Evolutionary conservation across 116 monocot genomes (phyloP).

Genomic region (Cymodocea nodosa): DNA sequence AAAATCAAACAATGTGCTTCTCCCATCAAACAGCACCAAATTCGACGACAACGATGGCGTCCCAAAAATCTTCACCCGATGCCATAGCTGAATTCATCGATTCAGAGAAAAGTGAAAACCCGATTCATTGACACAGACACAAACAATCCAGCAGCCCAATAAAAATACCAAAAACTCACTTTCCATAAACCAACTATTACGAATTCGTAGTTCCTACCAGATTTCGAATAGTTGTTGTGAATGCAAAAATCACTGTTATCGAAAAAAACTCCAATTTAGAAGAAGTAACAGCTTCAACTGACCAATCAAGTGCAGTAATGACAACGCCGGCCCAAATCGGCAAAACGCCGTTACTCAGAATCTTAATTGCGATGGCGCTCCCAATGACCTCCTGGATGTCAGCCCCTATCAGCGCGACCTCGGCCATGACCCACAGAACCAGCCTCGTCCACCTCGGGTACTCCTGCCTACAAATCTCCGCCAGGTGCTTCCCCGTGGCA

Average conservation of each 20-base stretch:
- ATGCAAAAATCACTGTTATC: no score
- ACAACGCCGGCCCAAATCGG: conserved; percentile 83
- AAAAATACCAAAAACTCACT: not conserved
- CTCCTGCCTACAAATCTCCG: conserved; percentile 85
- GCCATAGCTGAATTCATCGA: no score
- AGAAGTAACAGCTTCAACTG: not conserved
- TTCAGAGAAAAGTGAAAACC: not conserved
- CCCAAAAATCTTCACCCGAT: no score
- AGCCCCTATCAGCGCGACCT: conserved; percentile 78
- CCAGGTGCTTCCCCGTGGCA: conserved; percentile 74
- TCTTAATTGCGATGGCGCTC: conserved; percentile 87
- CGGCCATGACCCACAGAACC: conserved; percentile 86
- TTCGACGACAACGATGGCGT: no score
- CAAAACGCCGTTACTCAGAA: conserved; percentile 54
- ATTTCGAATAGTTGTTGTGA: no score
- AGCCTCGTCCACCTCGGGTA: conserved; percentile 54
- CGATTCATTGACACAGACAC: not conserved
- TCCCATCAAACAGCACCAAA: no score
- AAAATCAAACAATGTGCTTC: no score
- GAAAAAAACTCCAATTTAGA: not conserved
- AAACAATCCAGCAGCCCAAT: not conserved
- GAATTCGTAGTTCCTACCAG: no score
- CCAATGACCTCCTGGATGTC: conserved; percentile 98
- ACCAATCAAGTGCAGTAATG: conserved; percentile 88
- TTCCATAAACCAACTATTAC: no score